Percentiles rank a stretch among this genome's conserved stretches.
These are phyloP conservation scores for Coelastrella sp. DNA, from an alignment of 139 green algal species.

Conservation along the genomic window DNA sequence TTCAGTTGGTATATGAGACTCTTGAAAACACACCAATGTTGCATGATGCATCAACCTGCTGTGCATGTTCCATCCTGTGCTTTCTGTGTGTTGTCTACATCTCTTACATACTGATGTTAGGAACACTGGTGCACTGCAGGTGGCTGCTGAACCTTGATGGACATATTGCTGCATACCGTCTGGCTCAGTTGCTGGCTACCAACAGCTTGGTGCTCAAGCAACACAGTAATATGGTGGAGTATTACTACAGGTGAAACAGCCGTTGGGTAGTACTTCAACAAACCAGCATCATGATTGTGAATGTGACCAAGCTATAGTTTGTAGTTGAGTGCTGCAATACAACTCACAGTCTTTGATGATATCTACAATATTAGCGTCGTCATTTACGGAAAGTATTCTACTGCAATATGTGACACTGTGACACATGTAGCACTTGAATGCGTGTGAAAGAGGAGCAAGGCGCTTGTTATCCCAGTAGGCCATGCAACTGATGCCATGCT, in stretches of 20 bases:
- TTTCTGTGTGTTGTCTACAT: no score
- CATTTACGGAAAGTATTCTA: no score
- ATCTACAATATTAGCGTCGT: no score
- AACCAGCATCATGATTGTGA: neutral
- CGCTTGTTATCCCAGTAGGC: no score
- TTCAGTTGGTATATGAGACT: no score
- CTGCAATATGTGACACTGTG: no score
- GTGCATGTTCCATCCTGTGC: neutral
- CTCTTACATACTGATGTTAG: neutral
- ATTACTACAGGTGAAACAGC: constrained; percentile 48
- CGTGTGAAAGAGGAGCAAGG: no score
- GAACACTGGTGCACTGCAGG: neutral
- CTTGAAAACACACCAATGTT: no score
- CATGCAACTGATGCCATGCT: neutral
- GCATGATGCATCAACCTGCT: neutral
- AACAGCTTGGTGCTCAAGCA: constrained; percentile 53
- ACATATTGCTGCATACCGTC: constrained; percentile 35
- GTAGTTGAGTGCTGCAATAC: neutral
- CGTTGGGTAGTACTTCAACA: no score
- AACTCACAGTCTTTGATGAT: no score
- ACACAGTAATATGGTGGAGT: constrained; percentile 31
- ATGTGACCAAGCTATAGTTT: neutral
- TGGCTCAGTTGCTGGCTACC: constrained; percentile 35
- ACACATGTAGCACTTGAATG: no score
- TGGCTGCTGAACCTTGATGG: constrained; percentile 48